Evolutionary conservation across 148 eudicot species (phyloP), one percentile per base, ranked within the genome.

Genomic region (Beta vulgaris): DNA sequence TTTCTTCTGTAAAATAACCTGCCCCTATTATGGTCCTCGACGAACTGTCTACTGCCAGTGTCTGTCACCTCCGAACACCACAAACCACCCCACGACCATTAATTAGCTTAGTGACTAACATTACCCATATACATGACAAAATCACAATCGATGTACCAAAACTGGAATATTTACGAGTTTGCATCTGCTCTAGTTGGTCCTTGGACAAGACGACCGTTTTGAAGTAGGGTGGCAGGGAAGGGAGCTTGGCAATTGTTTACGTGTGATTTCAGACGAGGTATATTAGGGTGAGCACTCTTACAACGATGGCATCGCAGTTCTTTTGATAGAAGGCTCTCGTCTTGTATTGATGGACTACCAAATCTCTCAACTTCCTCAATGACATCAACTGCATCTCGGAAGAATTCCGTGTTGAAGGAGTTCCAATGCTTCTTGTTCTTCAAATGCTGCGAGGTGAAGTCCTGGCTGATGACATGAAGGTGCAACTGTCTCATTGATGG

Each of bases 401-500:
- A 95, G 73, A 95, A 95, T n/a, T 88, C 86, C 42, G 93, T 84
- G 69, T 79, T 95, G 80, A 95, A 95, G 49, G 97, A 95, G 84
- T 92, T 90, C 98, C 97, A 95, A 82, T 95, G 98, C 87, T 95
- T 95, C 86, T 95, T 95, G 72, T 95, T 82, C 93, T 84, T 95
- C 77, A 95, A 73, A 80, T 88, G 87, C 53, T 61, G 76, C 6
- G 98, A 95, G 78, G 90, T 83, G 42, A 90, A 95, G 74, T 95
- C 98, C 75, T 95, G 98, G 83, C 98, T 95, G 62, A 95, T 89
- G 16, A 95, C 96, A 60, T 92, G 96, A 82, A 92, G 93, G 82
- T 91, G 98, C 83, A 91, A 76, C 66, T 91, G 98, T 64, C 93
- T 87, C 97, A 94, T 88, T 57, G 98, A 95, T 48, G 98, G 98